These are phyloP conservation scores for Candida insectalens DNA, from an alignment of 805 yeast species.

Conservation along the genomic window DNA sequence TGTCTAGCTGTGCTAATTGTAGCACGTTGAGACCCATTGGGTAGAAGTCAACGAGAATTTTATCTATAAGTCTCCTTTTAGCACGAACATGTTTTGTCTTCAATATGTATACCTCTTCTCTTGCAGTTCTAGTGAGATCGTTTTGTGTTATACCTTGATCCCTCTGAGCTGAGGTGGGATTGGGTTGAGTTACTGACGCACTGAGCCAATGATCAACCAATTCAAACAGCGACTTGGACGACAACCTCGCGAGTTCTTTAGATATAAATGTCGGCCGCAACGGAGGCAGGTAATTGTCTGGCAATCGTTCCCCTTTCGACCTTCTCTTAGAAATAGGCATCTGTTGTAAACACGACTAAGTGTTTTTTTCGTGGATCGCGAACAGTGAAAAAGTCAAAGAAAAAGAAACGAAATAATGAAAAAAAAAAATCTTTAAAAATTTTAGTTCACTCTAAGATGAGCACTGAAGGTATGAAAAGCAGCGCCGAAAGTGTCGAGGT, in stretches of 20 bases:
- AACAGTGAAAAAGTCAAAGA: too few relatives aligned
- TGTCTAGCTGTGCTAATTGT: conserved; percentile 65
- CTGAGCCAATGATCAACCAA: conserved; percentile 25
- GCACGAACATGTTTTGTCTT: conserved; percentile 6
- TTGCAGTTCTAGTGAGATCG: conserved; percentile 10
- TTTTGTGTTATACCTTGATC: conserved; percentile 11
- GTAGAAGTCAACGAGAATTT: conserved; percentile 42
- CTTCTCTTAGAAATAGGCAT: too few relatives aligned
- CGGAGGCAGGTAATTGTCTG: conserved; percentile 26
- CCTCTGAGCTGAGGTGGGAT: conserved; percentile 11
- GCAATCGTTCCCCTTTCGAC: too few relatives aligned
- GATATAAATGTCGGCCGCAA: conserved; percentile 13
- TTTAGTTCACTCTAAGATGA: too few relatives aligned
- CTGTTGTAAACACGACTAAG: too few relatives aligned
- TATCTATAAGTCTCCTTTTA: conserved; percentile 31
- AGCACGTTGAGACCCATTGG: conserved; percentile 47
- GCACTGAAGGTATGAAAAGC: too few relatives aligned
- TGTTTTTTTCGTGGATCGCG: too few relatives aligned
- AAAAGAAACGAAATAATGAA: too few relatives aligned
- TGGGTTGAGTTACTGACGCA: conserved; percentile 21
- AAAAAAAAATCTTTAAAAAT: too few relatives aligned
- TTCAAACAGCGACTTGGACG: conserved; percentile 21
- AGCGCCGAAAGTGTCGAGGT: too few relatives aligned
- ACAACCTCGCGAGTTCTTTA: conserved; percentile 18
- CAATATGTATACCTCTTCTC: conserved; percentile 4